Evolutionary conservation across 2,329 filamentous ascomycete genomes (phyloP).

Genomic region (Cyphellophora attinorum): DNA sequence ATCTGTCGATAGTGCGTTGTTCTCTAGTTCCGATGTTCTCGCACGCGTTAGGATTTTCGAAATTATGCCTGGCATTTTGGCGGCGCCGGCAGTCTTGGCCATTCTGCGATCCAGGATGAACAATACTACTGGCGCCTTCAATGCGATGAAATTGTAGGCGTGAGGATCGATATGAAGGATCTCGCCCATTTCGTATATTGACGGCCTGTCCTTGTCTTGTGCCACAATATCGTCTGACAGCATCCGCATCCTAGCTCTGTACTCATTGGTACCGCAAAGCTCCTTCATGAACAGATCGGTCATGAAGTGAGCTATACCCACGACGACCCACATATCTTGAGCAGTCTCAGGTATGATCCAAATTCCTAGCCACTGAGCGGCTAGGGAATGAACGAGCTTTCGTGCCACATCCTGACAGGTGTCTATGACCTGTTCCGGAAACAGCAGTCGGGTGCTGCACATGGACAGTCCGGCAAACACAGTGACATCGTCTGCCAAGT

Average conservation of each 20-base stretch:
- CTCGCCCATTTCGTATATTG: constrained; percentile 69
- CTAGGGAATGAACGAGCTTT: constrained; percentile 70
- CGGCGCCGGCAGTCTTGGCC: constrained; percentile 75
- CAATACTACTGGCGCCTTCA: constrained; percentile 84
- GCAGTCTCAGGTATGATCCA: constrained; percentile 78
- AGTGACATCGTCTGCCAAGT: constrained; percentile 65
- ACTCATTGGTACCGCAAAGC: constrained; percentile 89
- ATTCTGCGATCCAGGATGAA: constrained; percentile 90
- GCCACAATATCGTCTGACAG: constrained; percentile 75
- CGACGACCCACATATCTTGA: constrained; percentile 76
- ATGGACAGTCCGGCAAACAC: constrained; percentile 77
- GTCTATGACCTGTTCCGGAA: constrained; percentile 76
- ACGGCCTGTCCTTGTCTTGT: constrained; percentile 71
- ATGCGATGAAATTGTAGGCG: constrained; percentile 79
- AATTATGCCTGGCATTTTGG: constrained; percentile 75
- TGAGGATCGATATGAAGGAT: constrained; percentile 69
- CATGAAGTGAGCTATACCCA: constrained; percentile 90
- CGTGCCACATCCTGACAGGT: constrained; percentile 73
- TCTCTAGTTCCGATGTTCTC: constrained; percentile 66
- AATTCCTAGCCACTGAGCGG: constrained; percentile 89
- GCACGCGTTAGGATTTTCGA: constrained; percentile 78
- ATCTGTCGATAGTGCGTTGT: constrained; percentile 61
- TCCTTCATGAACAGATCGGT: constrained; percentile 85
- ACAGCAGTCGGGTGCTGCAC: constrained; percentile 77
- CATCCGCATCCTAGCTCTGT: constrained; percentile 79